Base-by-base conservation (phyloP, 202 grass and related monocot genomes). In the Zoysia matrella region DNA sequence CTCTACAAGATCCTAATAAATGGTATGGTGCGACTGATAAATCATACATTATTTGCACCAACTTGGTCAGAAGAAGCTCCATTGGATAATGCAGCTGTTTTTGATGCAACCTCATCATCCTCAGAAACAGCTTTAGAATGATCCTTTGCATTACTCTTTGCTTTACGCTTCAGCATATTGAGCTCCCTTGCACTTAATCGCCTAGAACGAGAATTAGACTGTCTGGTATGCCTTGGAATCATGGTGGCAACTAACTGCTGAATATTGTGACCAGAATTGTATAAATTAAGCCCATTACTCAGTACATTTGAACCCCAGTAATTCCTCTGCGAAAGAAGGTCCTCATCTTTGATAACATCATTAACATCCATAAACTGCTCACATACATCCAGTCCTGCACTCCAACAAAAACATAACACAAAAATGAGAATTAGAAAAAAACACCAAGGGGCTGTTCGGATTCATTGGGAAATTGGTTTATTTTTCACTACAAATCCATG, bases 301-400 rank as follows among this genome's bases (percentile, higher is more conserved):
- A 83, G 88, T 65, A 62, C 80, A 90, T 89, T 88, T 85, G 80
- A 84, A 78, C 84, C 82, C 82, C 80, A 88, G 61, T 81, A 91
- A 67, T 57, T 64, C 60, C 82, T 90, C 52, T 98, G 95, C 60
- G 91, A 79, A 85, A 98, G 86, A 73, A 98, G 92, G 84, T 98
- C 96, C 81, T 98, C 96, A 74, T 98, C 96, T 75, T 88, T 98
- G 58, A 98, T 81, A 83, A 98, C 92, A 81, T 98, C 96, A 78
- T 75, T 93, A 67, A 98, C 88, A 93, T 98, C 96, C 96, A 98
- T 98, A 80, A 98, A 98, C 77, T 95, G 96, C 90, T 98, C 96
- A 54, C 92, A 98, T 40, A 92, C 87, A 98, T 98, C 92, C 75
- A 98, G 87, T 82, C 96, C 94, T 97, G 89, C 47, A 80, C 49